Base-by-base conservation (phyloP, 1,284 basidiomycete species). In the Cutaneotrichosporon cutaneum region DNA sequence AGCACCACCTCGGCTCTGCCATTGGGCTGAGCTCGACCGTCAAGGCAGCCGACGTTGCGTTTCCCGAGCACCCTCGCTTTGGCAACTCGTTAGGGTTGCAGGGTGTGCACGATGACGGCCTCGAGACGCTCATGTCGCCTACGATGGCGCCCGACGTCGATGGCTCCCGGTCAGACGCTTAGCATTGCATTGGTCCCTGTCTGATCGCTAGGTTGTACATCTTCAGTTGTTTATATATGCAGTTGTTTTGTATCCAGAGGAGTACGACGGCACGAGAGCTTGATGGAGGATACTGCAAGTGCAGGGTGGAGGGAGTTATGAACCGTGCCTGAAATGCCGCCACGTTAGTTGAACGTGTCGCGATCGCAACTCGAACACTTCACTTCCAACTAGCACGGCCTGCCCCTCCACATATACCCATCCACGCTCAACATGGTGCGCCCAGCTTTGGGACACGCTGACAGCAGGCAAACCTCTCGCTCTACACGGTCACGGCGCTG, bases 401-500 rank as follows among this genome's bases (percentile, higher is more conserved):
- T 21, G 10, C 30, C 32, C 32, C n/a, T n/a, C n/a, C n/a, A n/a
- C 32, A 52, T 30, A 33, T 33, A 52, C 30, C 51, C 32, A 52
- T 35, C 51, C 16, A 35, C 51, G 30, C 48, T 52, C 58, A 59
- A 27, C 52, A 60, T 60, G 59, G 59, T 59, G 11, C 21, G 33
- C 18, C 30, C 24, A 3, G 14, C n/a, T 13, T 5, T 3, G n/a
- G 30, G 10, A 22, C 32, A 32, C 27, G 51, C 57, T 57, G 18
- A 58, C 60, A 24, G 5, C 70, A 84, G 83, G 75, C 82, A 83
- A 96, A 95, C 76, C 82, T 95, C 59, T 88, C 90, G 3, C 83
- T 97, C 52, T 94, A 95, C 82, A 88, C 88, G 68, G 83, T 94
- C 61, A 85, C 88, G 51, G 91, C 89, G 8, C 90, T 99, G 77